These are phyloP conservation scores for Eragrostis curvula DNA, from an alignment of 176 grass and related monocot genomes.

Conservation along the genomic window DNA sequence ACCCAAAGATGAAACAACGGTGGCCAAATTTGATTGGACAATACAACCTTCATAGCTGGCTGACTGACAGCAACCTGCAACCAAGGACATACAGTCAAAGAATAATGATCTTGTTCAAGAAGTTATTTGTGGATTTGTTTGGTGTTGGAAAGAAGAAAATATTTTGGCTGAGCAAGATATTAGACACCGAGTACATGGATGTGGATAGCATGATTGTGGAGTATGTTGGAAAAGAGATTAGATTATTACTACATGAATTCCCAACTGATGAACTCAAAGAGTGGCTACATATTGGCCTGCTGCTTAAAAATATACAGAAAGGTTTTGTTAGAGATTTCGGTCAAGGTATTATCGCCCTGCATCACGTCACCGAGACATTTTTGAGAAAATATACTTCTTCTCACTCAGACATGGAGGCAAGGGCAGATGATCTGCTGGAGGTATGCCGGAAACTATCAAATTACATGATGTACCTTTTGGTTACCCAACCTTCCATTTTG, in stretches of 20 bases:
- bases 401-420: background rate
- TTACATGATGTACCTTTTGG: conserved; percentile 17
- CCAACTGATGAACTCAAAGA: background rate
- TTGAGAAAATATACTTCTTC: background rate
- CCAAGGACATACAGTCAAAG: background rate
- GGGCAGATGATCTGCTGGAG: background rate
- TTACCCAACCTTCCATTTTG: background rate
- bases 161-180: conserved; percentile 1
- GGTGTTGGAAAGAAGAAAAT: background rate
- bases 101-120: background rate
- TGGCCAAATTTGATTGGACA: conserved; percentile 29
- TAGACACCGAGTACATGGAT: background rate
- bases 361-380: background rate
- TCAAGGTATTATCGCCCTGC: background rate
- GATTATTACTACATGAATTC: background rate
- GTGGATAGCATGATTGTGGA: background rate
- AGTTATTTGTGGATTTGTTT: background rate
- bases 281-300: background rate
- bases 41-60: background rate
- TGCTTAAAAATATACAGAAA: background rate
- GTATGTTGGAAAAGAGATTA: background rate
- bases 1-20: background rate
- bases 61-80: background rate
- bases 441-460: background rate
- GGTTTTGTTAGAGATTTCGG: background rate